Evolutionary conservation across 495 filamentous ascomycete genomes (phyloP).

Genomic region (Lentithecium fluviatile): DNA sequence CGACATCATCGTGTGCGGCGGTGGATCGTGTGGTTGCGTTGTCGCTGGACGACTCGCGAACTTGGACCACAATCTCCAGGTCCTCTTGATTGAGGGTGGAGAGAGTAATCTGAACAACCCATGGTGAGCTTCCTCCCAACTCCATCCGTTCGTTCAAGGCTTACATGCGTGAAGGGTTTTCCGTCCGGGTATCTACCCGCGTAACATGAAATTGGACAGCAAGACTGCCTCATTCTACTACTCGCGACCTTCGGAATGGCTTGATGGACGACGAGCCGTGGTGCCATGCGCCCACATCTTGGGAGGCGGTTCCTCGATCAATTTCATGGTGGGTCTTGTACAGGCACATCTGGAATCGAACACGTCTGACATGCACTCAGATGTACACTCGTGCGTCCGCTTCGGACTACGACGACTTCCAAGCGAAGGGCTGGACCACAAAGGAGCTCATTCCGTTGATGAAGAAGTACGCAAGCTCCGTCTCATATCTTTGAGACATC

Average conservation of each 20-base stretch:
- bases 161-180: conserved; percentile 50
- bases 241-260: conserved; percentile 69
- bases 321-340: conserved; percentile 73
- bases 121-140: conserved; percentile 53
- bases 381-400: conserved; percentile 85
- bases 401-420: conserved; percentile 82
- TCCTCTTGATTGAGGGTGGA: conserved; percentile 75
- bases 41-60: conserved; percentile 78
- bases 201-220: conserved; percentile 79
- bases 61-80: conserved; percentile 75
- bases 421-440: conserved; percentile 76
- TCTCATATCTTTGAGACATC: too few species aligned
- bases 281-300: conserved; percentile 78
- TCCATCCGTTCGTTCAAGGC: too few species aligned
- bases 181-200: conserved; percentile 74
- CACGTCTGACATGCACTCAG: conserved; percentile 40
- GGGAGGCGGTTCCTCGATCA: conserved; percentile 76
- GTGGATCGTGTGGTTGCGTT: conserved; percentile 54
- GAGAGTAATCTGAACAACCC: conserved; percentile 81
- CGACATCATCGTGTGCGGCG: conserved; percentile 81
- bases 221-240: conserved; percentile 87
- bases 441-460: conserved; percentile 76
- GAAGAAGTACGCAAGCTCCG: conserved; percentile 50
- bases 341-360: too few species aligned
- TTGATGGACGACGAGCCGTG: conserved; percentile 68